Percentiles rank a stretch among this genome's conserved stretches.
phyloP scores from a whole-genome alignment of 2,329 filamentous ascomycete species.

The Colletotrichum liriopes region DNA sequence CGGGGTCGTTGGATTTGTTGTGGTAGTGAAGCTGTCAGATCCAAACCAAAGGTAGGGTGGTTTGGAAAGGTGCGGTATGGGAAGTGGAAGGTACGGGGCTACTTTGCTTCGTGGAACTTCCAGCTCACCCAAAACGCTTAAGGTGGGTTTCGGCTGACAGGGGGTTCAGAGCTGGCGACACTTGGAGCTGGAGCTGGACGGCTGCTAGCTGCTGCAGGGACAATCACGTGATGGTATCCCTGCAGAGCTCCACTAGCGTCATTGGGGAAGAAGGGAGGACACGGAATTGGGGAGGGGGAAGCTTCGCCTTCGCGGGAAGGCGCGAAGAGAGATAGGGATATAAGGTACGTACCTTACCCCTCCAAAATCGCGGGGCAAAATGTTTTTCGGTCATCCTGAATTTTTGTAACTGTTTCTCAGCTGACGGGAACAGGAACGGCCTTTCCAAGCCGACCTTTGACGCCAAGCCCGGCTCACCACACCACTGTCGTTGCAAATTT shows the following conservation, averaged over 20 bases:
- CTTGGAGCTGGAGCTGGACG: not conserved
- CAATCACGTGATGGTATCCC: slow-evolving; percentile 31
- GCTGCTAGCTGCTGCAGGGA: slow-evolving; percentile 24
- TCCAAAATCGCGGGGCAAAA: slow-evolving; percentile 44
- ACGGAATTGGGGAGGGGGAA: not conserved
- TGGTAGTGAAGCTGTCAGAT: slow-evolving; percentile 31
- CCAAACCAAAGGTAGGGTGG: slow-evolving; percentile 23
- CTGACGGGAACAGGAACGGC: not conserved
- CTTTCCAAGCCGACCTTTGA: not conserved
- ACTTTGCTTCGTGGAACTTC: slow-evolving; percentile 41
- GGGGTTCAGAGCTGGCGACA: slow-evolving; percentile 24
- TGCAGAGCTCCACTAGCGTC: not conserved
- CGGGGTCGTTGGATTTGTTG: slow-evolving; percentile 21
- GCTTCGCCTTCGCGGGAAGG: not conserved
- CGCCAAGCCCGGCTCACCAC: not conserved
- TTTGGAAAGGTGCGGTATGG: slow-evolving; percentile 5
- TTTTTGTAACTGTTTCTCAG: not conserved
- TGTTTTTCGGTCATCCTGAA: slow-evolving; percentile 14
- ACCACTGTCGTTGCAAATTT: not conserved
- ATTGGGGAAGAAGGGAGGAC: not conserved
- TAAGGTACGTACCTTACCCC: slow-evolving; percentile 41
- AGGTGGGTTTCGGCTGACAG: slow-evolving; percentile 39
- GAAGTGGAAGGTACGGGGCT: slow-evolving; percentile 15
- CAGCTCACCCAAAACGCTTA: slow-evolving; percentile 45
- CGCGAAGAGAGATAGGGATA: not conserved